These are phyloP conservation scores for Dioszegia aurantiaca DNA, from an alignment of 768 basidiomycete species.

Conservation along the genomic window DNA sequence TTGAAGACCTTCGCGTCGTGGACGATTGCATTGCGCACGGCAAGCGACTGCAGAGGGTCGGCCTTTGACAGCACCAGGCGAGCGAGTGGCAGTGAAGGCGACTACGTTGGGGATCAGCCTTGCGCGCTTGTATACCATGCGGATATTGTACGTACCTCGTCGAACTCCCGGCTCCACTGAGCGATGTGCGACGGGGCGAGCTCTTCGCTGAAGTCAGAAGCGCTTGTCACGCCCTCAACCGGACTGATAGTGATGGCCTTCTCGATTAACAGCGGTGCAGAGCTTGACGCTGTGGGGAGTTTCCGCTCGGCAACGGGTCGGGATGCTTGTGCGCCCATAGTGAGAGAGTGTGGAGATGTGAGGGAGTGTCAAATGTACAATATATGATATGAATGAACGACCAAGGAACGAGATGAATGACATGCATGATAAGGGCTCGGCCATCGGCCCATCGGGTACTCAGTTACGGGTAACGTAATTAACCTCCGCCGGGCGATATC, in stretches of 20 bases:
- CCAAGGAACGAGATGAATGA: too few relatives aligned
- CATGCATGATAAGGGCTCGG: too few relatives aligned
- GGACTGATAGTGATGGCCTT: too few relatives aligned
- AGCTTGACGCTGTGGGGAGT: not conserved
- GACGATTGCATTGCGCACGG: conserved; percentile 34
- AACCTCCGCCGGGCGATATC: too few relatives aligned
- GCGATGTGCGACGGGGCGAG: conserved; percentile 31
- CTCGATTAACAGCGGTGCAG: too few relatives aligned
- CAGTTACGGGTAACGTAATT: too few relatives aligned
- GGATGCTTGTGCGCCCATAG: conserved; percentile 26
- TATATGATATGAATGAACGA: too few relatives aligned
- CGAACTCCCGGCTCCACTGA: conserved; percentile 40
- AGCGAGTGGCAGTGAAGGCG: conserved; percentile 40
- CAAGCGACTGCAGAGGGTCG: conserved; percentile 43
- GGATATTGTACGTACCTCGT: conserved; percentile 25
- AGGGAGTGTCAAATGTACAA: too few relatives aligned
- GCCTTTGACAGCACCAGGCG: conserved; percentile 46
- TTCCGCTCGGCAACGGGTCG: conserved; percentile 8
- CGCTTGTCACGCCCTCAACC: not conserved
- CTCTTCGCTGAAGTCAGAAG: conserved; percentile 1
- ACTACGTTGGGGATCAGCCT: conserved; percentile 24
- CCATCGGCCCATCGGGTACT: too few relatives aligned
- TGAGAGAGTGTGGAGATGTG: too few relatives aligned
- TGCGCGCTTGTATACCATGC: too few relatives aligned
- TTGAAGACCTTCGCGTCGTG: conserved; percentile 65